Evolutionary conservation across 2,329 filamentous ascomycete genomes (phyloP).

Genomic region (Epichloe festucae): DNA sequence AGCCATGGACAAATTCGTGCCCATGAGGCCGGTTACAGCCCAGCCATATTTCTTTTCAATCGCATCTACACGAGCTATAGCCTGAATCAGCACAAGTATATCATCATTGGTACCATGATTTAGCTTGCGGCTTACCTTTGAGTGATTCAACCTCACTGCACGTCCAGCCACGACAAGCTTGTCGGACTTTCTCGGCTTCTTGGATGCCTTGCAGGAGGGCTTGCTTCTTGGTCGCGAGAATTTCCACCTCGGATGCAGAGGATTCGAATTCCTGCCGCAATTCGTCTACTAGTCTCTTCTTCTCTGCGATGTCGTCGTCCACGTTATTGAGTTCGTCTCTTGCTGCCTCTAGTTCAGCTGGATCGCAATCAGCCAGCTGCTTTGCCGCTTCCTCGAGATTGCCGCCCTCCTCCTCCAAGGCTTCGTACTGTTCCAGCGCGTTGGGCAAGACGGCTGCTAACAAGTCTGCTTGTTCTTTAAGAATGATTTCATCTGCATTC

Average conservation of each 20-base stretch:
- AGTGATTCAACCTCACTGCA: slow-evolving; percentile 64
- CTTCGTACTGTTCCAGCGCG: slow-evolving; percentile 46
- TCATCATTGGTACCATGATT: neutral
- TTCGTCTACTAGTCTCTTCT: slow-evolving; percentile 52
- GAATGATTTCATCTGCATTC: slow-evolving; percentile 53
- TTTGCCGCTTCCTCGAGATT: slow-evolving; percentile 58
- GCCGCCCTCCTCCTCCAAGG: slow-evolving; percentile 49
- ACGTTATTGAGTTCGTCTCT: slow-evolving; percentile 53
- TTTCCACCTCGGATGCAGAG: slow-evolving; percentile 51
- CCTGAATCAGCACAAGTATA: slow-evolving; percentile 22
- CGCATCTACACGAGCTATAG: slow-evolving; percentile 46
- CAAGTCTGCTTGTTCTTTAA: slow-evolving; percentile 56
- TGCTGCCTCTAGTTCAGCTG: slow-evolving; percentile 61
- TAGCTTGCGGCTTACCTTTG: slow-evolving; percentile 44
- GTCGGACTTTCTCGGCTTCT: slow-evolving; percentile 69
- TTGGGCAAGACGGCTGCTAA: slow-evolving; percentile 55
- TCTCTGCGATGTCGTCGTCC: slow-evolving; percentile 56
- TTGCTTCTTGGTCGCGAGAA: slow-evolving; percentile 52
- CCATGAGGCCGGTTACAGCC: slow-evolving; percentile 53
- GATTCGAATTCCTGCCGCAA: slow-evolving; percentile 54
- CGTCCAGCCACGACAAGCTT: slow-evolving; percentile 84
- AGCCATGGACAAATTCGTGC: slow-evolving; percentile 55
- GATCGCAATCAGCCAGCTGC: slow-evolving; percentile 68
- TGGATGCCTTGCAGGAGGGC: slow-evolving; percentile 62
- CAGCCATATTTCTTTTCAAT: slow-evolving; percentile 58